phyloP scores from a whole-genome alignment of 805 yeast genomes.

The Candida schatavii region DNA sequence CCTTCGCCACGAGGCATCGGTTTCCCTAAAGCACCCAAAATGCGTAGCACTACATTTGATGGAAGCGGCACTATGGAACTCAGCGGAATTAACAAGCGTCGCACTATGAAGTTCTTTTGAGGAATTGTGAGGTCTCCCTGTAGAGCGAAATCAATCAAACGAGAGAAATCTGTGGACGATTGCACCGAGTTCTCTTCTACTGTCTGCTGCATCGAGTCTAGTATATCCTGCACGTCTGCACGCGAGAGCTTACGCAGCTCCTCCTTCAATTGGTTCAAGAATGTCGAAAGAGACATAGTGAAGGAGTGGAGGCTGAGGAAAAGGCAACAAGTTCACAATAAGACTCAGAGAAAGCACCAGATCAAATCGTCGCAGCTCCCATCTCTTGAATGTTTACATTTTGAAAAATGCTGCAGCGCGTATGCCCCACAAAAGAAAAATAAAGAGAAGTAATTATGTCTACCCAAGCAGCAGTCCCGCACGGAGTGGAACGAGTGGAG shows the following conservation, averaged over 20 bases:
- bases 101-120: slow-evolving; percentile 3
- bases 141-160: background rate
- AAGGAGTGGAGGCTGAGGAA: too few species aligned
- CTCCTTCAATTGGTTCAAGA: background rate
- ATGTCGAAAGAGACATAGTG: background rate
- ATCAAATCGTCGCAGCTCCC: too few species aligned
- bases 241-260: background rate
- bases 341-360: too few species aligned
- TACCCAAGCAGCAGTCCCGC: too few species aligned
- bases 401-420: too few species aligned
- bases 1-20: slow-evolving; percentile 1
- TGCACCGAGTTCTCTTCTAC: background rate
- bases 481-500: too few species aligned
- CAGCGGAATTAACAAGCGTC: background rate
- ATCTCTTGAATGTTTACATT: too few species aligned
- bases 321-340: too few species aligned
- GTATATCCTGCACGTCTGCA: background rate
- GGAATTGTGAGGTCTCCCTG: background rate
- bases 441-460: too few species aligned
- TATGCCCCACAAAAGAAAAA: too few species aligned
- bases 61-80: background rate
- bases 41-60: background rate
- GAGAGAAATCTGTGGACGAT: background rate
- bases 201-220: background rate
- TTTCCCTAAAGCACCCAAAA: slow-evolving; percentile 3